Percentiles rank a stretch among this genome's conserved stretches.
phyloP scores from a whole-genome alignment of 441 rosid species.

The Bruguiera hainesii region DNA sequence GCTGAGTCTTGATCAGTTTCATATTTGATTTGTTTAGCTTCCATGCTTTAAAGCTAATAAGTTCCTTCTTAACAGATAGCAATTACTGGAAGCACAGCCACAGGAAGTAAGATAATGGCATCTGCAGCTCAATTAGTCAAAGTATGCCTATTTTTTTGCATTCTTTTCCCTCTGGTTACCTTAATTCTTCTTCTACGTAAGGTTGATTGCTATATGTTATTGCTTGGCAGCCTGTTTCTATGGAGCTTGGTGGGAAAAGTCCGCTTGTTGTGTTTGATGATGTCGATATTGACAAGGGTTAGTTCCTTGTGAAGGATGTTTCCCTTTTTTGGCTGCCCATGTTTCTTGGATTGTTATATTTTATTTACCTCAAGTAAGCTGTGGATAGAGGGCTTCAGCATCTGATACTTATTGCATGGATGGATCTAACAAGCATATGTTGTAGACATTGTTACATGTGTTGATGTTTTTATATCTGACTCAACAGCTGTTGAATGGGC shows the following conservation, averaged over 20 bases:
- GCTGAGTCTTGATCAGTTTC: constrained; percentile 13
- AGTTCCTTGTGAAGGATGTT: constrained; percentile 22
- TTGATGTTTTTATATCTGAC: constrained; percentile 14
- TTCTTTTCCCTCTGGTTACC: constrained; percentile 18
- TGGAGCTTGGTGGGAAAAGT: constrained; percentile 99
- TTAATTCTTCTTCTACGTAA: constrained; percentile 1
- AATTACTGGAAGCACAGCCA: constrained; percentile 92
- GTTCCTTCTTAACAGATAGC: constrained; percentile 54
- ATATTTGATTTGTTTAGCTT: constrained; percentile 2
- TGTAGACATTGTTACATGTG: constrained; percentile 5
- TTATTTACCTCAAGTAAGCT: neutral
- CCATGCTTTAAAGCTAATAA: constrained; percentile 16
- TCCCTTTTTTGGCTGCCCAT: constrained; percentile 5
- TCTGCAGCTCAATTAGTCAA: constrained; percentile 84
- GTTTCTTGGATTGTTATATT: constrained; percentile 1
- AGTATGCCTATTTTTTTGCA: constrained; percentile 39
- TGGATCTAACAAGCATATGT: constrained; percentile 1
- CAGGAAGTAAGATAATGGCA: constrained; percentile 84
- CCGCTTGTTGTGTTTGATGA: constrained; percentile 94
- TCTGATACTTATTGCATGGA: constrained; percentile 1
- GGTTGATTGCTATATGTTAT: constrained; percentile 14
- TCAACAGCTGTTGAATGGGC: constrained; percentile 91
- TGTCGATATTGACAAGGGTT: constrained; percentile 88
- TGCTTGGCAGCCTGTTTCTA: constrained; percentile 77
- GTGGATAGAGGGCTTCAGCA: neutral